A percentile compares a stretch with the other conserved stretches of the same genome.
Evolutionary conservation across 1,284 basidiomycete species (phyloP).

Genomic region (Malassezia japonica): DNA sequence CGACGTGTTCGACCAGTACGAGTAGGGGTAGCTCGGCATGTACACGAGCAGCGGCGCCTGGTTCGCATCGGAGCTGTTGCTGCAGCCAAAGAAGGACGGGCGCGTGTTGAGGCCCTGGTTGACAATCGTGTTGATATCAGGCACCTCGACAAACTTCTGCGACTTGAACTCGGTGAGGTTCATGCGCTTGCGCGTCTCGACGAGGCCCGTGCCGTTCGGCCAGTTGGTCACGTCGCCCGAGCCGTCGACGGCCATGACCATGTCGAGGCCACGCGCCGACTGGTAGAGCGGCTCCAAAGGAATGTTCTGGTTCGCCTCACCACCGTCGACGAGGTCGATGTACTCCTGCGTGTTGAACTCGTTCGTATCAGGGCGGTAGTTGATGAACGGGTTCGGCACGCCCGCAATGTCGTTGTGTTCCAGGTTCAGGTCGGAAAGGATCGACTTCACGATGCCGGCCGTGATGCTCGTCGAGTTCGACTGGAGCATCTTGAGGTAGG

Average conservation of each 20-base stretch:
- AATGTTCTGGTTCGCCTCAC: constrained; percentile 53
- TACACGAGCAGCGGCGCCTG: constrained; percentile 50
- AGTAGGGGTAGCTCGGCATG: constrained; percentile 53
- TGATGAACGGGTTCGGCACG: constrained; percentile 51
- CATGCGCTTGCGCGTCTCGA: constrained; percentile 40
- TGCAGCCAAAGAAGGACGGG: constrained; percentile 67
- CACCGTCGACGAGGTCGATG: constrained; percentile 39
- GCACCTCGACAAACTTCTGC: constrained; percentile 51
- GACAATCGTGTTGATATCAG: constrained; percentile 55
- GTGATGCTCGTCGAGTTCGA: constrained; percentile 23
- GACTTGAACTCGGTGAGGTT: constrained; percentile 21
- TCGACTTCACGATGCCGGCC: constrained; percentile 23
- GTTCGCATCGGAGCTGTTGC: constrained; percentile 26
- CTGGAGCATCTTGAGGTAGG: constrained; percentile 35
- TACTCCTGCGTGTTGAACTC: constrained; percentile 23
- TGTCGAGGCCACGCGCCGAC: constrained; percentile 58
- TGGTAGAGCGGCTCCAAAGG: constrained; percentile 61
- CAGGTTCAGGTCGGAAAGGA: constrained; percentile 24
- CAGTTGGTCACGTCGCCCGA: constrained; percentile 56
- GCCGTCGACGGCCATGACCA: constrained; percentile 62
- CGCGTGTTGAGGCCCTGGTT: constrained; percentile 59
- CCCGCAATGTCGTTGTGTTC: constrained; percentile 51
- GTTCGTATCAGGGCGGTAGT: constrained; percentile 36
- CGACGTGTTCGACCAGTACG: constrained; percentile 29
- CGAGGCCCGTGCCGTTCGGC: constrained; percentile 57